Base-by-base conservation (phyloP, 305 asterid genomes). In the Fraxinus xanthoxyloides region DNA sequence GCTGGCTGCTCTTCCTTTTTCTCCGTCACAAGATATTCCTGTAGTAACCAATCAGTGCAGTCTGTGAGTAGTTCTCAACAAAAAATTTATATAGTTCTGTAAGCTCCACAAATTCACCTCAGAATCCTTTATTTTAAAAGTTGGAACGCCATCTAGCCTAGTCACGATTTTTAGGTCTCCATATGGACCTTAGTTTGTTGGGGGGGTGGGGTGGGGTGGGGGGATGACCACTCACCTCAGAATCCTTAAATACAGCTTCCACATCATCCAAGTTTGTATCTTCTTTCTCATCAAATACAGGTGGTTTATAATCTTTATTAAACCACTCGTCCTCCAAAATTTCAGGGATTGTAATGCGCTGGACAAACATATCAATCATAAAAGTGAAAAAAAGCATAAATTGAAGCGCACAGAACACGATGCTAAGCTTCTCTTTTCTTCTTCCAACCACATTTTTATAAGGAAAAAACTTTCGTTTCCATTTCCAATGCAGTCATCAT, bases 201-300 rank as follows among this genome's bases (percentile, higher is more conserved):
- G n/a, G 1, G 5, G 5, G 19, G 56, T 1, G 4, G 17, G 3
- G 4, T 17, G n/a, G 54, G 5, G 5, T 5, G 5, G 5, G 0
- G n/a, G n/a, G 13, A 12, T 4, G 54, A 46, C 5, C n/a, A 46
- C 87, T 78, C 80, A 92, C 98, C 93, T 90, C 93, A 38, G 92
- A 91, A 87, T 93, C 98, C 88, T 87, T 88, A 83, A 95, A 95
- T 82, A 91, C 97, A 15, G 98, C 98, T 86, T 95, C 98, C 61
- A 95, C 98, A 48, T 95, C 98, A 82, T 93, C 98, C 89, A 93
- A 87, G 78, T 89, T 92, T 17, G 89, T 59, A 51, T 91, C 93
- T 85, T 93, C 95, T 86, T 92, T 92, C 87, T 93, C 97, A 28
- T 90, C 84, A 83, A 93, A 95, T 8, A 91, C 86, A 32, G 98